Percentiles rank a stretch among this genome's conserved stretches.
Conservation (phyloP, 257 asterid species). For the Gardenia jasminoides region DNA sequence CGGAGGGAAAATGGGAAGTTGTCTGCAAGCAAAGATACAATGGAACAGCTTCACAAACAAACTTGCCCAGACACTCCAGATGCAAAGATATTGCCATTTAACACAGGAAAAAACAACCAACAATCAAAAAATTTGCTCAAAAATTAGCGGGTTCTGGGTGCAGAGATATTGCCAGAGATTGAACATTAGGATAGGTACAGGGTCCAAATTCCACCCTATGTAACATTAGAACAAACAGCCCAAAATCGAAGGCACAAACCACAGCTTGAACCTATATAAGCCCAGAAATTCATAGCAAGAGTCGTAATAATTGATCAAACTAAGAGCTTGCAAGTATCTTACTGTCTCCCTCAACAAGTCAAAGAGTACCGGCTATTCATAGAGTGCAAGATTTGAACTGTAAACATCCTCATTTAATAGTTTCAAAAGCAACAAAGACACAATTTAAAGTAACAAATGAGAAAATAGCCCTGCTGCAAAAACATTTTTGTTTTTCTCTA, state of each 20-base stretch:
- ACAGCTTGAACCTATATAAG: not conserved
- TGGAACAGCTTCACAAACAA: not conserved
- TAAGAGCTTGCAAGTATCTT: slow-evolving; percentile 5
- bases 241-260: not conserved
- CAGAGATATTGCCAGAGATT: not conserved
- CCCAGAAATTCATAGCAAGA: not conserved
- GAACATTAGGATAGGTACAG: not conserved
- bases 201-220: not conserved
- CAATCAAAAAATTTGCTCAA: not conserved
- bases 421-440: not conserved
- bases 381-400: not conserved
- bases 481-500: slow-evolving; percentile 3
- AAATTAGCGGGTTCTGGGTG: not conserved
- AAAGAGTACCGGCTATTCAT: slow-evolving; percentile 3
- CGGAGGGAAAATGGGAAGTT: no score
- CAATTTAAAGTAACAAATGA: not conserved
- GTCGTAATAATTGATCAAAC: not conserved
- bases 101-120: not conserved
- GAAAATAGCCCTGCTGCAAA: slow-evolving; percentile 5
- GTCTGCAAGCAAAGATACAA: no score
- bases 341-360: not conserved
- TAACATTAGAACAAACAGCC: not conserved
- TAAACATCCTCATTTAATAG: not conserved
- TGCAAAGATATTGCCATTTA: not conserved
- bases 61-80: not conserved